Percentiles rank a stretch among this genome's conserved stretches.
These are phyloP conservation scores for Geum urbanum DNA, from an alignment of 306 rosid species.

Conservation along the genomic window DNA sequence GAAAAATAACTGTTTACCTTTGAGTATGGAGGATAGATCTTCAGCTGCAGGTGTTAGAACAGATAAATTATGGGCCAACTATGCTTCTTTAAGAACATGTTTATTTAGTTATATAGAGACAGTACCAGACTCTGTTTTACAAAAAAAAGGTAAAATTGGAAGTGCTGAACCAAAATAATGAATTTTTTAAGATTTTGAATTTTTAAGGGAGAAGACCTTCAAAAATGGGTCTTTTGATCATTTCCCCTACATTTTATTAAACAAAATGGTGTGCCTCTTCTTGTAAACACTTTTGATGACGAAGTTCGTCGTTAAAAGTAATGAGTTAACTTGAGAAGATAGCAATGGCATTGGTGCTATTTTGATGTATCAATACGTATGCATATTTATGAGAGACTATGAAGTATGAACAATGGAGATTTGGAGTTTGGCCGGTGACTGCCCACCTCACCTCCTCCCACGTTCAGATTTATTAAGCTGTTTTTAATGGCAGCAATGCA, in stretches of 20 bases:
- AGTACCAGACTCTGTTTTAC: no score
- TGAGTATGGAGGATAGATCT: no score
- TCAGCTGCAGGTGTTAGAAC: no score
- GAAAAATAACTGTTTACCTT: no score
- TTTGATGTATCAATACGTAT: not conserved
- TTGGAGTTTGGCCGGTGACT: slow-evolving; percentile 25
- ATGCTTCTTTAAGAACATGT: no score
- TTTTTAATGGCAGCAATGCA: not conserved
- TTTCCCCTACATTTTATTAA: not conserved
- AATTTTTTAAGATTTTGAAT: no score
- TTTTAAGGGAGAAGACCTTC: no score
- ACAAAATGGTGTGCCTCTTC: not conserved
- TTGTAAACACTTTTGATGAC: not conserved
- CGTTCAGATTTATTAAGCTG: slow-evolving; percentile 12
- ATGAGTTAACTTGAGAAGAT: not conserved
- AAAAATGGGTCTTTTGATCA: no score
- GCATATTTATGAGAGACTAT: not conserved
- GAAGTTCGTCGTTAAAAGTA: not conserved
- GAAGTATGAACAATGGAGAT: not conserved
- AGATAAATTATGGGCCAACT: no score
- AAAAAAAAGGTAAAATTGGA: no score
- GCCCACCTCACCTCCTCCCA: slow-evolving; percentile 19
- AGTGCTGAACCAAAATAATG: no score
- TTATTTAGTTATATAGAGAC: no score
- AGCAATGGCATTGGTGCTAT: not conserved